Base-by-base conservation (phyloP, 371 early-diverging fungal genomes). In the Mortierella sp. region DNA sequence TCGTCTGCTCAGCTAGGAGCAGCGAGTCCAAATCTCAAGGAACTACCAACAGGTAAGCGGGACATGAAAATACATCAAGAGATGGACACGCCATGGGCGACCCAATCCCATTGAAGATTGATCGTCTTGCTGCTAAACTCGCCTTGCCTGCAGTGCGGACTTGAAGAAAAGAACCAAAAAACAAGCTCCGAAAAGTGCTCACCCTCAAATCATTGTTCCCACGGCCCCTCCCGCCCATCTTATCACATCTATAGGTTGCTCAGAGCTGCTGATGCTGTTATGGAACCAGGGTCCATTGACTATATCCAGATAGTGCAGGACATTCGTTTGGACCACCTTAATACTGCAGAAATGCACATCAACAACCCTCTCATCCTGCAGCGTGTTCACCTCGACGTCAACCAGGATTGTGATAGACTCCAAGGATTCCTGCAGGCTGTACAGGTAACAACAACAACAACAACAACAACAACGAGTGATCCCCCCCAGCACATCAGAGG, bases 351-450 rank as follows among this genome's bases (percentile, higher is more conserved):
- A n/a, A 83, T 84, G 21, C 82, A 86, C 66, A 87, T 92, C 43
- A 64, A 64, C 0, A 67, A 87, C 52, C 67, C 80, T 0, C 83
- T 80, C 16, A 86, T 90, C 50, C 79, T 87, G 34, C 68, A 79
- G 37, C 69, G 82, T 3, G 81, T 90, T n/a, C 82, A 84, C 28
- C 50, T 78, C 4, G 86, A 87, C 34, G 80, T 98, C 43, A 83
- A 82, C 22, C 81, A 83, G 22, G 96, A 94, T 62, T 96, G 96
- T 62, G 79, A 80, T 27, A 87, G 87, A 17, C 84, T 98, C 24
- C 79, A 86, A 47, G 85, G 87, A 3, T 96, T 98, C 73, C 85
- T 98, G 80, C 87, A 92, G n/a, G 99, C 99, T 3, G 95, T 96
- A 25, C 93, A 94, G 85, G 96, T 94, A 80, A 56, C 3, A 17